phyloP scores from a whole-genome alignment of 2,329 filamentous ascomycete genomes.

The Hypocrella siamensis region DNA sequence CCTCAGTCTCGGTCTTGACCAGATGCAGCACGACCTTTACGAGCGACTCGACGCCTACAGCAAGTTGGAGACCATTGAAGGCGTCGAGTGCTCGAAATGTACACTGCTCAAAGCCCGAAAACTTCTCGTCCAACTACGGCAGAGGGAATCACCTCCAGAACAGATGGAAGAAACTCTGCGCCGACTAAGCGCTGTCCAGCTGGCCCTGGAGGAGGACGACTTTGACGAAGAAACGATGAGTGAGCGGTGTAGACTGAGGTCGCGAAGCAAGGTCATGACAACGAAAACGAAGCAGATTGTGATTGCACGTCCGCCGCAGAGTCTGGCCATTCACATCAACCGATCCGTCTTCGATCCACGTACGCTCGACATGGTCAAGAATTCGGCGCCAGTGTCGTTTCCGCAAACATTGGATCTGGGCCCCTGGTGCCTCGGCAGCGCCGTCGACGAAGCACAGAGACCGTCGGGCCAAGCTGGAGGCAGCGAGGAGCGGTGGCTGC shows the following conservation, averaged over 20 bases:
- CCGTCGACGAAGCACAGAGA: conserved; percentile 8
- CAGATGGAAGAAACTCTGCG: conserved; percentile 32
- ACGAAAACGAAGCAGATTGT: conserved; percentile 87
- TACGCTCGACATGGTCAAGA: conserved; percentile 70
- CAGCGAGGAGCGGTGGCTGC: conserved; percentile 50
- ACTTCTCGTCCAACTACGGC: conserved; percentile 26
- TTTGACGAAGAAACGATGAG: conserved; percentile 55
- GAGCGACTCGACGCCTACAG: conserved; percentile 77
- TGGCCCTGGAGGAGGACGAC: conserved; percentile 63
- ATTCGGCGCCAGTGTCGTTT: conserved; percentile 64
- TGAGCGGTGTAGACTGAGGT: conserved; percentile 48
- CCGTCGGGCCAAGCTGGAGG: conserved; percentile 8
- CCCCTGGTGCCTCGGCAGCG: conserved; percentile 68
- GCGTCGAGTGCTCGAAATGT: conserved; percentile 84
- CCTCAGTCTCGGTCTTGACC: conserved; percentile 55
- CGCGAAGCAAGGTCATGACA: conserved; percentile 53
- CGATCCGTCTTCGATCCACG: conserved; percentile 78
- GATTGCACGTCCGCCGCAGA: conserved; percentile 66
- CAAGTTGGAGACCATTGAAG: conserved; percentile 68
- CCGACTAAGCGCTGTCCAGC: conserved; percentile 49
- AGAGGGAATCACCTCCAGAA: conserved; percentile 24
- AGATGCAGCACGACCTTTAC: conserved; percentile 50
- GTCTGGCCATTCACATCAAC: conserved; percentile 77
- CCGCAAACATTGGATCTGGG: conserved; percentile 60
- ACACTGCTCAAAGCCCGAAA: conserved; percentile 49